Evolutionary conservation across 148 eudicot genomes (phyloP).

Genomic region (Rhododendron vialii): DNA sequence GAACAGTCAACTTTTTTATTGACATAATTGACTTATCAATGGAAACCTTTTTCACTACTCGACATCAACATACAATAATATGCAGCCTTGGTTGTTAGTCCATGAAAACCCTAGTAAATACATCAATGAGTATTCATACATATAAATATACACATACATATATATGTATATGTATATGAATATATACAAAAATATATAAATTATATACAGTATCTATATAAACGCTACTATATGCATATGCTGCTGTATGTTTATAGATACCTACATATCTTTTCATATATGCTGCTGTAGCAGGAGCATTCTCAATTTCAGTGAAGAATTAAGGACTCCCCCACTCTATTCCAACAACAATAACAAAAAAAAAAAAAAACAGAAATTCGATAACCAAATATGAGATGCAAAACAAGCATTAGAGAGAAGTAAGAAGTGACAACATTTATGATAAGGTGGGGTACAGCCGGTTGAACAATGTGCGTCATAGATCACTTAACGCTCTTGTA

Average conservation of each 20-base stretch:
- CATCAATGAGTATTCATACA: neutral
- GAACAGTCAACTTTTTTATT: neutral
- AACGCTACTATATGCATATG: neutral
- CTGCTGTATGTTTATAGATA: neutral
- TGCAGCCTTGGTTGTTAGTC: neutral
- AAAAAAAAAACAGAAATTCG: neutral
- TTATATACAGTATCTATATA: neutral
- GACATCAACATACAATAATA: neutral
- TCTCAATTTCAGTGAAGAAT: neutral
- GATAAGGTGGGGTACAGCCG: neutral
- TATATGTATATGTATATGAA: too few species aligned
- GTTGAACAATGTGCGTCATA: neutral
- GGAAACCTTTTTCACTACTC: neutral
- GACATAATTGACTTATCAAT: neutral
- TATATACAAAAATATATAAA: too few species aligned
- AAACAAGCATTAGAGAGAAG: neutral
- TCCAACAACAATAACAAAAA: neutral
- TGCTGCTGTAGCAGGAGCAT: neutral
- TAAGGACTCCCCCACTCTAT: neutral
- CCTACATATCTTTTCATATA: neutral
- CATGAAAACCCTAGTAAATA: neutral
- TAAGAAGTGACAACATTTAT: neutral
- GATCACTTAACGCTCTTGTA: neutral
- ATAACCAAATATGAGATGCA: neutral
- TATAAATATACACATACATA: too few species aligned